Conservation (phyloP, 805 yeast species). For the Ogataea kodamae region DNA sequence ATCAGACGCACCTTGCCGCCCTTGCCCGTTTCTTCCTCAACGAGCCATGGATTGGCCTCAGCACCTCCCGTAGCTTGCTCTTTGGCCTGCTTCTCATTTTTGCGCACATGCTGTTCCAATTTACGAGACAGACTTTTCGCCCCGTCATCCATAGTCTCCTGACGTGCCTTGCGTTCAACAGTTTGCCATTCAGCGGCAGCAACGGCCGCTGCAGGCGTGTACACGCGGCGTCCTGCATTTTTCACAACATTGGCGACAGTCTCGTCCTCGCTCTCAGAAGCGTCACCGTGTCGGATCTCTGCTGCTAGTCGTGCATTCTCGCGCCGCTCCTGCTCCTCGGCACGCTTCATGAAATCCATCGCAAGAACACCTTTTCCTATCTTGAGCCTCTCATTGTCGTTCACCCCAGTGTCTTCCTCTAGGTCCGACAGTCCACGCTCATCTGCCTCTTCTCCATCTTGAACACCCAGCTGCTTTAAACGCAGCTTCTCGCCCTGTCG, state of each 20-base stretch:
- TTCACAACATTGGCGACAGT: constrained; percentile 46
- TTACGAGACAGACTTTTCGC: constrained; percentile 43
- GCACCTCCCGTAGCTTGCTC: constrained; percentile 13
- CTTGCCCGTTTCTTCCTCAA: constrained; percentile 30
- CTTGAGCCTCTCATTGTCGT: constrained; percentile 36
- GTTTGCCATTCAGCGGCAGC: constrained; percentile 36
- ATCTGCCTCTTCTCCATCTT: constrained; percentile 41
- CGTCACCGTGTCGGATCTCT: constrained; percentile 44
- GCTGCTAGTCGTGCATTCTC: constrained; percentile 55
- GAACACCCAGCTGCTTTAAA: constrained; percentile 66
- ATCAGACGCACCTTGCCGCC: constrained; percentile 46
- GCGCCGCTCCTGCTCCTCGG: constrained; percentile 64
- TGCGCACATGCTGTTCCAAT: no score
- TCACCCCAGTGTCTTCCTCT: constrained; percentile 35
- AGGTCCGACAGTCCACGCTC: constrained; percentile 48
- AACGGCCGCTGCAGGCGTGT: constrained; percentile 60
- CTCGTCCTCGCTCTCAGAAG: constrained; percentile 33
- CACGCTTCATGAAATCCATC: constrained; percentile 95
- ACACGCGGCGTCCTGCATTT: constrained; percentile 78
- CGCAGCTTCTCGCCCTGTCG: constrained; percentile 79
- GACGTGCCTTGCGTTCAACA: constrained; percentile 34
- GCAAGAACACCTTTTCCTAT: constrained; percentile 87
- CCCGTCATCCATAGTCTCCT: constrained; percentile 51
- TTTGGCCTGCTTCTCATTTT: no score
- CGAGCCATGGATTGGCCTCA: constrained; percentile 50